Evolutionary conservation across 768 basidiomycete genomes (phyloP).

Genomic region (Tephrocybe sp.): DNA sequence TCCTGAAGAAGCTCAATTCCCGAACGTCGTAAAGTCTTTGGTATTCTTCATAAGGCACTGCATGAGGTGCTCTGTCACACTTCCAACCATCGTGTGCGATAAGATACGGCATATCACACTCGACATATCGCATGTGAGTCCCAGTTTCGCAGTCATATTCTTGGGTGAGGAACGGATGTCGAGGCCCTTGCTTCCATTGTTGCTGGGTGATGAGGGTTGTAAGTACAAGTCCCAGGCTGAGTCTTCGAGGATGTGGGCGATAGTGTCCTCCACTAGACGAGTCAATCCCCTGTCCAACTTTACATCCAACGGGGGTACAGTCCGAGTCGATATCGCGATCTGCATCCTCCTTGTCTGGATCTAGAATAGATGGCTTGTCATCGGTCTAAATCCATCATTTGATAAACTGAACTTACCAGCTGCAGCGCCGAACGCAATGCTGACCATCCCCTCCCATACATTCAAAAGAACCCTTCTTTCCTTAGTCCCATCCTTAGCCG

Average conservation of each 20-base stretch:
- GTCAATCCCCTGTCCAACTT: too few species aligned
- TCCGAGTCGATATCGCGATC: too few species aligned
- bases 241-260: slow-evolving; percentile 46
- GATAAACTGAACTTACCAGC: slow-evolving; percentile 43
- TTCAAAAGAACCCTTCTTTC: slow-evolving; percentile 27
- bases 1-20: slow-evolving; percentile 26
- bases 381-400: background rate
- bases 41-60: slow-evolving; percentile 49
- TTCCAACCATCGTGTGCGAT: slow-evolving; percentile 38
- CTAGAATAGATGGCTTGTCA: slow-evolving; percentile 2
- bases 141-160: slow-evolving; percentile 46
- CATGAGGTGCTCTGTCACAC: slow-evolving; percentile 47
- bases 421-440: slow-evolving; percentile 43
- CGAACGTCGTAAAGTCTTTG: slow-evolving; percentile 38
- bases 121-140: slow-evolving; percentile 62
- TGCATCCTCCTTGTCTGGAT: slow-evolving; percentile 43
- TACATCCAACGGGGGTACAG: too few species aligned
- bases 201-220: slow-evolving; percentile 21
- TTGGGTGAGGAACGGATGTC: slow-evolving; percentile 9
- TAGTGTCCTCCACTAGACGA: too few species aligned
- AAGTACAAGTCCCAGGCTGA: slow-evolving; percentile 43
- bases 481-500: slow-evolving; percentile 24
- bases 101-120: slow-evolving; percentile 40
- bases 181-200: slow-evolving; percentile 11
- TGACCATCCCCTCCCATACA: slow-evolving; percentile 61